phyloP scores from a whole-genome alignment of 2,329 filamentous ascomycete genomes.

The Ophiostoma ips region DNA sequence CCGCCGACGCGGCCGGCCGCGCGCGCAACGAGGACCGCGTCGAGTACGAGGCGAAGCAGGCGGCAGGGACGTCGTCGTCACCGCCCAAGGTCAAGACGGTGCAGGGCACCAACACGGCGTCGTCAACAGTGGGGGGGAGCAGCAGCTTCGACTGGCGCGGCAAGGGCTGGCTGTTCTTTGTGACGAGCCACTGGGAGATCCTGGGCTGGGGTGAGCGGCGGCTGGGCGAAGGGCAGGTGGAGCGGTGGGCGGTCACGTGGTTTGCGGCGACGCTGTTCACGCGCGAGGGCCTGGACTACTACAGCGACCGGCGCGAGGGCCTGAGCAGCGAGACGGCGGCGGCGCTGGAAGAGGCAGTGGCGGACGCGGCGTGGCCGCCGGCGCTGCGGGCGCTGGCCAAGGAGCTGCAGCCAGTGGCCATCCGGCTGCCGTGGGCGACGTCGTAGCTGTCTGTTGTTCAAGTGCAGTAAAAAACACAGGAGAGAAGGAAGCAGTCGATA shows the following conservation, averaged over 20 bases:
- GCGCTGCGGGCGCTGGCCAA: slow-evolving; percentile 37
- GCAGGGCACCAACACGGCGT: slow-evolving; percentile 43
- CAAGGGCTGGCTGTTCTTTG: slow-evolving; percentile 58
- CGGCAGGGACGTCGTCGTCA: slow-evolving; percentile 25
- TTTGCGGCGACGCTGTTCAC: slow-evolving; percentile 77
- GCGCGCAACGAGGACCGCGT: slow-evolving; percentile 56
- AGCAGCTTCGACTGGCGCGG: slow-evolving; percentile 79
- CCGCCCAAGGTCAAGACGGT: slow-evolving; percentile 45
- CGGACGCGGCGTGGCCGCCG: slow-evolving; percentile 29
- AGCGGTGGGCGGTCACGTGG: slow-evolving; percentile 69
- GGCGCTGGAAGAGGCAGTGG: slow-evolving; percentile 14
- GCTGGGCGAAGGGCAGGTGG: slow-evolving; percentile 24
- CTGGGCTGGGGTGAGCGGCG: slow-evolving; percentile 54
- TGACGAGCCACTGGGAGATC: slow-evolving; percentile 67
- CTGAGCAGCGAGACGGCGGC: slow-evolving; percentile 36
- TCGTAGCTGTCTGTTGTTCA: slow-evolving; percentile 13
- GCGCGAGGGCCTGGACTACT: slow-evolving; percentile 67
- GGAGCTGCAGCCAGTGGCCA: slow-evolving; percentile 37
- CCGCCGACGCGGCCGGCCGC: slow-evolving; percentile 17
- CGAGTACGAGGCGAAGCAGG: slow-evolving; percentile 44
- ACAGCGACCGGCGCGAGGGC: slow-evolving; percentile 49
- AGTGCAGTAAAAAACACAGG: too few relatives aligned
- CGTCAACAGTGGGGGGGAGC: slow-evolving; percentile 24
- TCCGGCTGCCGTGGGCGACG: slow-evolving; percentile 37
- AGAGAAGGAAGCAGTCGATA: not conserved